Percentiles rank a stretch among this genome's conserved stretches.
Evolutionary conservation across 2,329 filamentous ascomycete species (phyloP).

Genomic region (Ophiostoma triangulosporum): DNA sequence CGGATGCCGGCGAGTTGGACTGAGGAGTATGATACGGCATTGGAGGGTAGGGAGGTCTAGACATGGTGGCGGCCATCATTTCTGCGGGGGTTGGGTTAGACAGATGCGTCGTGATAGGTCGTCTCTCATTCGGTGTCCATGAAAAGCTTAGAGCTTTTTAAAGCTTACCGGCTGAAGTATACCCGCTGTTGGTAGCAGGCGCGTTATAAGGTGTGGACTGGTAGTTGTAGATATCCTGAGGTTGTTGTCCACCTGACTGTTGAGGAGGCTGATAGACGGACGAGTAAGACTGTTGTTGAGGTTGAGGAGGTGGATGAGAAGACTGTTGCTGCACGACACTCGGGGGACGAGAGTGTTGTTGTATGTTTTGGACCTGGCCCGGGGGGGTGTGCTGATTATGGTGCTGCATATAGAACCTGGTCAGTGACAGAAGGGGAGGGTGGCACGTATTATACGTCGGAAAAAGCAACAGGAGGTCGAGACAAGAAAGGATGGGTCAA

Average conservation of each 20-base stretch:
- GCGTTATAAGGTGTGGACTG: conserved; percentile 76
- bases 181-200: conserved; percentile 67
- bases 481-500: neutral
- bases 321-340: conserved; percentile 59
- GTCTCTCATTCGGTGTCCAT: too few species aligned
- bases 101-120: neutral
- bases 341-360: conserved; percentile 45
- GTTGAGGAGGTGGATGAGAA: conserved; percentile 53
- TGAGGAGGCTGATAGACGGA: conserved; percentile 35
- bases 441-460: conserved; percentile 1
- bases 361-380: conserved; percentile 45
- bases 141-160: too few species aligned
- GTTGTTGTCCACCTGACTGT: conserved; percentile 38
- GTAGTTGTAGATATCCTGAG: conserved; percentile 62
- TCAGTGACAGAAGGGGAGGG: conserved; percentile 4
- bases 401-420: conserved; percentile 47
- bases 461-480: neutral
- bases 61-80: conserved; percentile 58
- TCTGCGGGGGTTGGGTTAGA: conserved; percentile 25
- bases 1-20: conserved; percentile 86
- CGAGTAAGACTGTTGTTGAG: conserved; percentile 27
- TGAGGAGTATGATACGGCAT: conserved; percentile 89
- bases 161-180: conserved; percentile 70
- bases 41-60: conserved; percentile 70
- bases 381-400: conserved; percentile 58